Percentiles rank a stretch among this genome's conserved stretches.
phyloP scores from a whole-genome alignment of 495 filamentous ascomycete species.

The Penicillium desertorum region DNA sequence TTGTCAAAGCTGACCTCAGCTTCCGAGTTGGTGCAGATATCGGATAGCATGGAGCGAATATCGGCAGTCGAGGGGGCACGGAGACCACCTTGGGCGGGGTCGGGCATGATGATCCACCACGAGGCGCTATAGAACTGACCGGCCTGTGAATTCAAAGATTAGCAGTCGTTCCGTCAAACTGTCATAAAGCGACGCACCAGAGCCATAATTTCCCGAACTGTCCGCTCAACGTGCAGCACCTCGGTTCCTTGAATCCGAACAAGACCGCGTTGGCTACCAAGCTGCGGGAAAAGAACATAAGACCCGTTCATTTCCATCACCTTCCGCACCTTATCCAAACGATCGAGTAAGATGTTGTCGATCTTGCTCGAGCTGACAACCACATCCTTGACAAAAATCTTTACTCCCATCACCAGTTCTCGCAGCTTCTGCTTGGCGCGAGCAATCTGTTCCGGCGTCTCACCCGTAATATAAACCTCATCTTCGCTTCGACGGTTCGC shows the following conservation, averaged over 20 bases:
- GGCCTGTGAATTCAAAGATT: constrained; percentile 55
- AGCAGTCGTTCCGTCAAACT: constrained; percentile 11
- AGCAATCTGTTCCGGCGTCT: constrained; percentile 73
- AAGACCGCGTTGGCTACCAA: constrained; percentile 74
- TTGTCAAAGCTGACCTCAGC: constrained; percentile 94
- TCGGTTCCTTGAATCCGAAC: constrained; percentile 91
- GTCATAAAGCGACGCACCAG: constrained; percentile 55
- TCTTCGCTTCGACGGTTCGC: constrained; percentile 78
- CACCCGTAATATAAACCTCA: constrained; percentile 91
- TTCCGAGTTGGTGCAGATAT: constrained; percentile 94
- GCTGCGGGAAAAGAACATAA: constrained; percentile 82
- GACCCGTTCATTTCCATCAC: constrained; percentile 96
- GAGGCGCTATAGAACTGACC: constrained; percentile 97
- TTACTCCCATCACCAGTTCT: constrained; percentile 73
- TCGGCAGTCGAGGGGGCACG: constrained; percentile 73
- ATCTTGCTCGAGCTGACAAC: constrained; percentile 83
- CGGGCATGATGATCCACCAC: constrained; percentile 87
- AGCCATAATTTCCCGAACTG: constrained; percentile 90
- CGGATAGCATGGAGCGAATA: constrained; percentile 84
- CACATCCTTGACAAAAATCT: constrained; percentile 89
- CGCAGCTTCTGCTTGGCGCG: constrained; percentile 85
- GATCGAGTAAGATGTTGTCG: constrained; percentile 85
- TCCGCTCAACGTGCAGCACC: constrained; percentile 88
- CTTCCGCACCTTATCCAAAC: constrained; percentile 93
- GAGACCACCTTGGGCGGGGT: constrained; percentile 54